Base-by-base conservation (phyloP, 805 yeast species). In the Saturnispora quitensis region DNA sequence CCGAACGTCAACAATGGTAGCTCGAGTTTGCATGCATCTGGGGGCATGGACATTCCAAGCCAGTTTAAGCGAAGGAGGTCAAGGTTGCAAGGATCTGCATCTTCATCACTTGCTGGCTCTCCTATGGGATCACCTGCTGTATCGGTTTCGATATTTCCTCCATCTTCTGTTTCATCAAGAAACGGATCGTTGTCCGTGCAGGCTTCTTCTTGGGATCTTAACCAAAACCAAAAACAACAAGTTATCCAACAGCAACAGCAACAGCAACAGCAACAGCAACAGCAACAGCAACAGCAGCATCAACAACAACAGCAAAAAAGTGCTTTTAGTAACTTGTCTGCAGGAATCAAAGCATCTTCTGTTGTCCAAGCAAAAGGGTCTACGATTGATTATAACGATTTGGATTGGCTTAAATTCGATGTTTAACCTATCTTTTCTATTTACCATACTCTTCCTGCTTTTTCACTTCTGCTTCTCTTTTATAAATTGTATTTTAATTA, bases 341-440 rank as follows among this genome's bases (percentile, higher is more conserved):
- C 55, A 2, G 60, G 60, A 8, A 55, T 58, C 17, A 51, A 56
- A 42, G 60, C 60, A 8, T 13, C 49, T 20, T 20, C 31, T 7
- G 18, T 38, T n/a, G 18, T 38, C 9, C 17, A 40, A 34, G 35
- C 18, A 22, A 34, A 18, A 12, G 36, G 40, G 2, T 20, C 35
- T 17, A 45, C 45, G 22, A 51, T 56, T 10, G 53, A 52, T 48
- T 49, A 61, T 44, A 60, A 59, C 20, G 69, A 67, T 50, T 57
- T 68, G 17, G 71, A 67, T 31, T 68, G 71, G 71, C 55, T 68
- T 33, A 66, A 63, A 50, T 68, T 68, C 57, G 70, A 66, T 45
- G 62, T 65, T 47, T 66, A 48, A 56, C n/a, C 3, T 38, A 4
- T 27, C 12, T 10, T 27, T 34, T 36, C 15, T 20, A 7, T 13